Evolutionary conservation across 768 basidiomycete genomes (phyloP).

Genomic region (Phylloporus sp.): DNA sequence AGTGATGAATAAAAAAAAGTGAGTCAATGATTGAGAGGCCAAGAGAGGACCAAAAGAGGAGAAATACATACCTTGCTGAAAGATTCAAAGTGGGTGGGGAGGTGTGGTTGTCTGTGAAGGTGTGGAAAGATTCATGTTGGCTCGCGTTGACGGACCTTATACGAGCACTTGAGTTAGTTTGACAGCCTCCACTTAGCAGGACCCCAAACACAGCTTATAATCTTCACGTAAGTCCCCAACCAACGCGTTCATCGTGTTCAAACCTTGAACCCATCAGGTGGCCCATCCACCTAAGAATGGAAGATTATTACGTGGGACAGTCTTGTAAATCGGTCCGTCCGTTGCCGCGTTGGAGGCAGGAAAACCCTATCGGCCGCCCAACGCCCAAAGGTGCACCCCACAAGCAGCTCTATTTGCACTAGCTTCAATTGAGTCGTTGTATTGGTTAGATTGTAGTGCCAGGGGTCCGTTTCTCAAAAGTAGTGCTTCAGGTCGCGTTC

Average conservation of each 20-base stretch:
- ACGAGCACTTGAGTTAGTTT: slow-evolving; percentile 34
- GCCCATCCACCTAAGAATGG: slow-evolving; percentile 3
- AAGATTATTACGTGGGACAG: slow-evolving; percentile 1
- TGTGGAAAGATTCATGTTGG: slow-evolving; percentile 48
- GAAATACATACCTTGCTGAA: slow-evolving; percentile 11
- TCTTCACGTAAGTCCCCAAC: slow-evolving; percentile 16
- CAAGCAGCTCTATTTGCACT: background rate
- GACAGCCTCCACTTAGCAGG: slow-evolving; percentile 18
- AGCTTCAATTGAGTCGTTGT: background rate
- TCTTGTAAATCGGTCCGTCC: background rate
- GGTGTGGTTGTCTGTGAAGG: slow-evolving; percentile 37
- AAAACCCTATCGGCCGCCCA: slow-evolving; percentile 5
- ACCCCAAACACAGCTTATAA: slow-evolving; percentile 29
- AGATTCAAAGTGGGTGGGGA: slow-evolving; percentile 5
- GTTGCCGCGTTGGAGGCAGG: slow-evolving; percentile 3
- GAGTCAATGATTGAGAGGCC: slow-evolving; percentile 5
- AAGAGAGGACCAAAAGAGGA: background rate
- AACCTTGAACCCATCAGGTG: background rate
- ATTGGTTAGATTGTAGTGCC: slow-evolving; percentile 1
- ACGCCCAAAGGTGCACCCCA: background rate
- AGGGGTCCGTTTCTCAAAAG: slow-evolving; percentile 19
- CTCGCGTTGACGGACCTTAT: slow-evolving; percentile 58
- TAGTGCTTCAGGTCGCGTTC: background rate
- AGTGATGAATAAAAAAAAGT: slow-evolving; percentile 1
- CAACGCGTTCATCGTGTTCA: slow-evolving; percentile 1